Conservation (phyloP, 2,329 filamentous ascomycete genomes). For the Verticillium nubilum region DNA sequence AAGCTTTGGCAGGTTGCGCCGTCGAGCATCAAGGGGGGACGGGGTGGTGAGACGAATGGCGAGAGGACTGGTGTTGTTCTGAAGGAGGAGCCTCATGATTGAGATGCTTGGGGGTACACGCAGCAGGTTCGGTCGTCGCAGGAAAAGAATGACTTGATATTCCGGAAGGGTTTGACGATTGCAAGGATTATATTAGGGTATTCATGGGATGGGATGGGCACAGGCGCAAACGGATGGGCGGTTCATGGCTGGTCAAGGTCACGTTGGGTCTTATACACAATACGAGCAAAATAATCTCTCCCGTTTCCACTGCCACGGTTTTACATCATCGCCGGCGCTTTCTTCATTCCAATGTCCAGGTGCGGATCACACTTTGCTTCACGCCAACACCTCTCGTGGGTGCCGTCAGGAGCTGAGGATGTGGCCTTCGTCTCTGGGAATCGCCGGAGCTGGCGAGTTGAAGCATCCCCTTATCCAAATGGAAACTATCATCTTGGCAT, state of each 20-base stretch:
- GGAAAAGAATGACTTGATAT: not conserved
- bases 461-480: not conserved
- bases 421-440: not conserved
- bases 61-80: not conserved
- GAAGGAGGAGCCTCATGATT: not conserved
- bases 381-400: too few relatives aligned
- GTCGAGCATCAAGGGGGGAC: not conserved
- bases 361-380: too few relatives aligned
- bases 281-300: not conserved
- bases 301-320: too few relatives aligned
- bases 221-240: not conserved
- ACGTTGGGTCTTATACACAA: not conserved
- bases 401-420: too few relatives aligned
- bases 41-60: not conserved
- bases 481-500: not conserved
- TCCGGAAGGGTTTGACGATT: not conserved
- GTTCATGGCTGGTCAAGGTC: not conserved
- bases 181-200: not conserved
- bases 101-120: not conserved
- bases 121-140: not conserved
- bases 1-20: conserved; percentile 37
- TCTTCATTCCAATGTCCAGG: too few relatives aligned
- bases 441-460: not conserved
- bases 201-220: not conserved
- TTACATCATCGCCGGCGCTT: too few relatives aligned